These are phyloP conservation scores for Russula foetens DNA, from an alignment of 768 basidiomycete species.

Conservation along the genomic window DNA sequence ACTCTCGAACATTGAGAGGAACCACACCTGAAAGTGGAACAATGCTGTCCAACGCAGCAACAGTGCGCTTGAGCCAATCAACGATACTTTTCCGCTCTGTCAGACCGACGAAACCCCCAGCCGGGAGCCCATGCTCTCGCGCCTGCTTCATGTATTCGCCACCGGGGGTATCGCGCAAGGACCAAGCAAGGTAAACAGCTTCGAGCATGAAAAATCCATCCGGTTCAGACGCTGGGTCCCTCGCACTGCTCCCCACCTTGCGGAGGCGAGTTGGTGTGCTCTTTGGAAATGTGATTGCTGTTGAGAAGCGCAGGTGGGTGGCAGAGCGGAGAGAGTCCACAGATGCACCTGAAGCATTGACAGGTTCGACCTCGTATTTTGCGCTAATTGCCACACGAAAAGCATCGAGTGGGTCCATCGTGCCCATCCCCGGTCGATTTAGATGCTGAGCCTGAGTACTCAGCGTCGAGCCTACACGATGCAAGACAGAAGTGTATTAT, in stretches of 20 bases:
- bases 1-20: background rate
- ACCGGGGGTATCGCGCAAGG: slow-evolving; percentile 58
- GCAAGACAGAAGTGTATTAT: background rate
- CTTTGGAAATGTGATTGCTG: slow-evolving; percentile 54
- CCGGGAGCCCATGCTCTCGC: slow-evolving; percentile 55
- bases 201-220: slow-evolving; percentile 73
- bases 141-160: slow-evolving; percentile 89
- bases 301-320: slow-evolving; percentile 54
- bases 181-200: slow-evolving; percentile 81
- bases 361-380: slow-evolving; percentile 8
- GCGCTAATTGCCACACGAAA: slow-evolving; percentile 14
- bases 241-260: slow-evolving; percentile 44
- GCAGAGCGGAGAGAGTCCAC: slow-evolving; percentile 45
- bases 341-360: slow-evolving; percentile 26
- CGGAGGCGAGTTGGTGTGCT: slow-evolving; percentile 70
- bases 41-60: slow-evolving; percentile 42
- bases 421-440: background rate
- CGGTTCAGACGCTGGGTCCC: slow-evolving; percentile 30
- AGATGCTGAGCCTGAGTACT: too few species aligned
- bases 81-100: slow-evolving; percentile 82
- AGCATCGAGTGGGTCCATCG: slow-evolving; percentile 15
- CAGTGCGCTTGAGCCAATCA: slow-evolving; percentile 72
- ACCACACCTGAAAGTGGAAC: slow-evolving; percentile 38
- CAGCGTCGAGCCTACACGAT: too few species aligned
- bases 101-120: slow-evolving; percentile 72